Evolutionary conservation across 179 eudicot genomes (phyloP).

Genomic region (Amaranthus tricolor): DNA sequence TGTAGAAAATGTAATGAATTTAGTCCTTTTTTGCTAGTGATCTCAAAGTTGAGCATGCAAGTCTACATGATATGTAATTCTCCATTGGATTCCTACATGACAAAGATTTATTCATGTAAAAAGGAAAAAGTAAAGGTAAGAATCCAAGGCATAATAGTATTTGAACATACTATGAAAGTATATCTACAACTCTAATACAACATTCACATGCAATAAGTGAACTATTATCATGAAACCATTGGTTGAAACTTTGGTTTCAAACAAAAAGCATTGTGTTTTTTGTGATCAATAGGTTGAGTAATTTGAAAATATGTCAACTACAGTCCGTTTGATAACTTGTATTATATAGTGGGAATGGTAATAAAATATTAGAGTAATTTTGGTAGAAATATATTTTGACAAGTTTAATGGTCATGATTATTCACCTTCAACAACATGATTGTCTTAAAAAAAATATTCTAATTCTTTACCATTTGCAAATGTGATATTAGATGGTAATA

Average conservation of each 20-base stretch:
- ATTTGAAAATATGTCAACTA: neutral
- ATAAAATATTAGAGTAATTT: too few species aligned
- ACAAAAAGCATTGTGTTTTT: neutral
- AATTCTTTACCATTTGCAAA: too few species aligned
- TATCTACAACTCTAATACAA: neutral
- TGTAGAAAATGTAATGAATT: neutral
- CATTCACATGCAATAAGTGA: neutral
- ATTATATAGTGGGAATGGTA: too few species aligned
- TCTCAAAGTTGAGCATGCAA: conserved; percentile 30
- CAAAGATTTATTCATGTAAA: conserved; percentile 25
- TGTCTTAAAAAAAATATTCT: too few species aligned
- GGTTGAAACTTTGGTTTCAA: too few species aligned
- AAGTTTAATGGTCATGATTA: too few species aligned
- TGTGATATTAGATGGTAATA: too few species aligned
- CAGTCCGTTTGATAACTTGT: neutral
- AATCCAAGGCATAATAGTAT: conserved; percentile 34
- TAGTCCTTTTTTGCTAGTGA: neutral
- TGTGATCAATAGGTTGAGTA: neutral
- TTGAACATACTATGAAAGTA: neutral
- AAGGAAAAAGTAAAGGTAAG: conserved; percentile 27
- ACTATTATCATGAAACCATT: neutral
- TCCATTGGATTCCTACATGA: conserved; percentile 32
- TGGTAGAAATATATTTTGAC: too few species aligned
- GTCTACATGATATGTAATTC: conserved; percentile 30
- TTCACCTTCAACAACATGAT: too few species aligned